Evolutionary conservation across 768 basidiomycete species (phyloP).

Genomic region (Lactarius evosmus): DNA sequence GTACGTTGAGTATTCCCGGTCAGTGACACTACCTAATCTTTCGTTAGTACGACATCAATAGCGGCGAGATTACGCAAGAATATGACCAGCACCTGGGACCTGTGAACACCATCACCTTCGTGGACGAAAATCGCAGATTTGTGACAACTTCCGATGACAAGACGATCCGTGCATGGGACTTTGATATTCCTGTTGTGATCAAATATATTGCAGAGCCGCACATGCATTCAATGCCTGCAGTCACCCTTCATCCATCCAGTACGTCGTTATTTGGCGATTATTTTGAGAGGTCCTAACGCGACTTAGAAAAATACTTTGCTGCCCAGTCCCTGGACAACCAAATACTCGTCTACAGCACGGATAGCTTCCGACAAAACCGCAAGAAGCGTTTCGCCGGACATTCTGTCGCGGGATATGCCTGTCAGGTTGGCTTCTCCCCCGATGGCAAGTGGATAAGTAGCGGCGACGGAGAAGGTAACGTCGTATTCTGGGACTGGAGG

Average conservation of each 20-base stretch:
- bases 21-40: slow-evolving; percentile 16
- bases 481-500: slow-evolving; percentile 99
- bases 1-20: slow-evolving; percentile 40
- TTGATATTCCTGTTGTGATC: slow-evolving; percentile 98
- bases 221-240: slow-evolving; percentile 99
- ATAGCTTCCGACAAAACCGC: slow-evolving; percentile 97
- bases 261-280: slow-evolving; percentile 37
- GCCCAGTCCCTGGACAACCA: slow-evolving; percentile 98
- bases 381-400: slow-evolving; percentile 99
- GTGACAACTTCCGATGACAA: slow-evolving; percentile 99
- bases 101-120: slow-evolving; percentile 98
- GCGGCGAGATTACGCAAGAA: slow-evolving; percentile 94
- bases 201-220: slow-evolving; percentile 99
- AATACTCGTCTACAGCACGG: slow-evolving; percentile 94
- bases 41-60: slow-evolving; percentile 87
- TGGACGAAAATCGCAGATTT: slow-evolving; percentile 96
- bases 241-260: slow-evolving; percentile 94
- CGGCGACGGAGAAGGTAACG: slow-evolving; percentile 91
- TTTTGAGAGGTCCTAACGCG: slow-evolving; percentile 29
- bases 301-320: slow-evolving; percentile 88
- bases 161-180: slow-evolving; percentile 99
- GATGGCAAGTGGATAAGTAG: slow-evolving; percentile 99
- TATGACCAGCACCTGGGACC: slow-evolving; percentile 99
- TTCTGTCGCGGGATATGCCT: slow-evolving; percentile 95
- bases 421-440: slow-evolving; percentile 94